Conservation (phyloP, 164 flowering plant species). For the grape (Vitis vinifera) region ASM3070453v1 NC_081819.1:22562501-22563000, state of each 20-base stretch:
- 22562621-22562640: slow-evolving; percentile 96
- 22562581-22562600: slow-evolving; percentile 83
- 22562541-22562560: slow-evolving; percentile 49
- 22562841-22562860: too few species aligned
- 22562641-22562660: slow-evolving; percentile 94
- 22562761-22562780: slow-evolving; percentile 33
- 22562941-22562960: slow-evolving; percentile 70
- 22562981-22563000: slow-evolving; percentile 26
- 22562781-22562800: slow-evolving; percentile 24
- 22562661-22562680: slow-evolving; percentile 62
- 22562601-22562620: slow-evolving; percentile 98
- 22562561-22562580: slow-evolving; percentile 97
- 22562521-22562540: too few species aligned
- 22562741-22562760: slow-evolving; percentile 40
- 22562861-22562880: slow-evolving; percentile 32
- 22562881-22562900: slow-evolving; percentile 52
- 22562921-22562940: slow-evolving; percentile 56
- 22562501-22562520: too few species aligned
- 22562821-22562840: slow-evolving; percentile 21
- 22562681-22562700: not conserved
- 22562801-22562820: slow-evolving; percentile 52
- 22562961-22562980: slow-evolving; percentile 60
- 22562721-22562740: not conserved
- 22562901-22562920: slow-evolving; percentile 48
- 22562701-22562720: not conserved